Conservation (phyloP, 495 filamentous ascomycete genomes). For the Penicillium maclennaniae region DNA sequence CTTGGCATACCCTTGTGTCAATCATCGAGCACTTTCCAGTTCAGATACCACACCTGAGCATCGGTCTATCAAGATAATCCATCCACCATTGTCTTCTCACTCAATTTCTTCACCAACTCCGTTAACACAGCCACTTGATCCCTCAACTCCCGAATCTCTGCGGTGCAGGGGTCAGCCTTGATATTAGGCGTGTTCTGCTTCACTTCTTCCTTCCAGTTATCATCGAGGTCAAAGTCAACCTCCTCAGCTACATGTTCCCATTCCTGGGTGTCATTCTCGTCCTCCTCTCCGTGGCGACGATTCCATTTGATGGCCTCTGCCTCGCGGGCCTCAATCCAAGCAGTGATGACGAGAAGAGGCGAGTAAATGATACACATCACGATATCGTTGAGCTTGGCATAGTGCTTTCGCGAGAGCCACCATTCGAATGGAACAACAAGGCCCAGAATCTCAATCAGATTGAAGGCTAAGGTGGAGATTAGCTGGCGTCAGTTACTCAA, state of each 20-base stretch:
- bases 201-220: constrained; percentile 77
- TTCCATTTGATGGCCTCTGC: constrained; percentile 68
- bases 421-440: constrained; percentile 86
- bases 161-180: constrained; percentile 61
- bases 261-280: constrained; percentile 84
- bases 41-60: no score
- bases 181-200: constrained; percentile 71
- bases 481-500: neutral
- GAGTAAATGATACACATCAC: constrained; percentile 87
- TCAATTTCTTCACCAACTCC: constrained; percentile 48
- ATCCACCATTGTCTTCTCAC: constrained; percentile 1
- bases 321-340: constrained; percentile 66
- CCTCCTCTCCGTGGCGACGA: constrained; percentile 74
- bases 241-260: constrained; percentile 80
- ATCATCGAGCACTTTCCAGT: neutral
- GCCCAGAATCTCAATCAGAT: constrained; percentile 82
- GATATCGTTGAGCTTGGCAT: constrained; percentile 76
- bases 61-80: neutral
- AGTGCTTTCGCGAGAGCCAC: constrained; percentile 72
- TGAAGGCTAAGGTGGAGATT: constrained; percentile 56
- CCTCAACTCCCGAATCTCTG: constrained; percentile 65
- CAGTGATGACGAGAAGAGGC: constrained; percentile 75
- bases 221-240: constrained; percentile 74
- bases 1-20: neutral
- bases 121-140: constrained; percentile 68